Evolutionary conservation across 257 asterid species (phyloP), one percentile per base, ranked within the genome.

Genomic region (Salvia rosmarinus): DNA sequence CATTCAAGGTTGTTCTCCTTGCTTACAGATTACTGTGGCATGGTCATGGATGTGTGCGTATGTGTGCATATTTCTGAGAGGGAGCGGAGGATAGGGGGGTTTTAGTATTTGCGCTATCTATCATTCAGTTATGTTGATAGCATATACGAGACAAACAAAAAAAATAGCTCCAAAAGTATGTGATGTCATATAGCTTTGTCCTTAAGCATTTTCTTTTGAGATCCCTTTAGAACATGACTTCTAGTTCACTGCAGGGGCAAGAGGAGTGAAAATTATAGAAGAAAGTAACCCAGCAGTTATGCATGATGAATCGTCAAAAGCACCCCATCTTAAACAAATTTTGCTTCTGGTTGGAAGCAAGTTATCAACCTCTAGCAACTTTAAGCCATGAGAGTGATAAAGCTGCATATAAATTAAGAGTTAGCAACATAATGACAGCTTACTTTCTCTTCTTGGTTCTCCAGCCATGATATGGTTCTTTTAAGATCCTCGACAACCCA

Each of bases 361-460:
- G 42, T 50, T 58, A 46, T 40, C 70, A 77, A n/a, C n/a, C n/a
- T n/a, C n/a, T n/a, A n/a, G 46, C 42, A 74, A 58, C 68, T 54
- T 56, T 8, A 12, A 46, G 71, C 52, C 69, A 30, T 12, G 51
- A 63, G n/a, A 37, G 23, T 64, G 49, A 68, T 20, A 72, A 43
- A 72, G 46, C 70, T 37, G 72, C 39, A 20, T n/a, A 56, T 43
- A 34, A 67, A 40, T 20, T 72, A 35, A 10, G 40, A 61, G 50
- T 55, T 69, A 39, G 60, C 28, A 2, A 46, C 77, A 74, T n/a
- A 32, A 77, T 43, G 65, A 43, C 37, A 67, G 62, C 79, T 75
- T 72, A 87, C 99, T 90, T 83, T 91, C 67, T 91, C 99, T 47
- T 91, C 98, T 85, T 91, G 99, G 75, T 40, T 84, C 75, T 87